These are phyloP conservation scores for Skeletonema grethae DNA, from an alignment of 108 stramenopile genomes.

Conservation along the genomic window DNA sequence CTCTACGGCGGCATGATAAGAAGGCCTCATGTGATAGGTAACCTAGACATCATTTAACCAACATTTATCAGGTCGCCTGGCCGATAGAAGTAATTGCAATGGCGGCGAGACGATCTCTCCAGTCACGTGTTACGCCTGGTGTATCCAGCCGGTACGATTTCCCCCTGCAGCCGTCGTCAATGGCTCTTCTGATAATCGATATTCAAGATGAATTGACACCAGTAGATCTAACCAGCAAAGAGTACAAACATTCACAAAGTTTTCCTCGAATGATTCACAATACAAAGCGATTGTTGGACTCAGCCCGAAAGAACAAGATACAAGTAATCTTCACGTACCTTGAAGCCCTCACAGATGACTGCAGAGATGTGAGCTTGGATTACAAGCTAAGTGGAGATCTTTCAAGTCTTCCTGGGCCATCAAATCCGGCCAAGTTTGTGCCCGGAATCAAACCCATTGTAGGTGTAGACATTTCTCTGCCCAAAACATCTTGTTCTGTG, in stretches of 20 bases:
- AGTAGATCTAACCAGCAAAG: constrained; percentile 23
- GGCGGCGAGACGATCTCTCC: constrained; percentile 8
- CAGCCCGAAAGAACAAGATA: constrained; percentile 51
- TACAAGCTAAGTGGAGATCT: constrained; percentile 77
- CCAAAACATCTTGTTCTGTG: constrained; percentile 76
- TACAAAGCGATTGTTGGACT: constrained; percentile 45
- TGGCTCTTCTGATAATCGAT: constrained; percentile 73
- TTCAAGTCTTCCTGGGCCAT: constrained; percentile 47
- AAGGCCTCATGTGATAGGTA: too few species aligned
- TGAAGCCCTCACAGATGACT: constrained; percentile 61
- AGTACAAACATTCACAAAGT: constrained; percentile 42
- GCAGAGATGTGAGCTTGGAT: constrained; percentile 67
- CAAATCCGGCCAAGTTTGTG: constrained; percentile 45
- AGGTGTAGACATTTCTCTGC: constrained; percentile 63
- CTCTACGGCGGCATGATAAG: too few species aligned
- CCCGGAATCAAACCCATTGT: constrained; percentile 41
- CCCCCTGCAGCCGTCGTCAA: constrained; percentile 39
- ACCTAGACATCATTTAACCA: too few species aligned
- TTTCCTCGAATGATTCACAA: constrained; percentile 63
- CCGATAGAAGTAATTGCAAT: not conserved
- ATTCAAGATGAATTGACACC: constrained; percentile 61
- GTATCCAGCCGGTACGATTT: constrained; percentile 59
- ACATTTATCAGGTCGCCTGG: too few species aligned
- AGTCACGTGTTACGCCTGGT: constrained; percentile 48
- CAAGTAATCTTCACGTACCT: constrained; percentile 73